Percentiles rank a stretch among this genome's conserved stretches.
Conservation (phyloP, 306 rosid genomes). For the Nissolia schottii region DNA sequence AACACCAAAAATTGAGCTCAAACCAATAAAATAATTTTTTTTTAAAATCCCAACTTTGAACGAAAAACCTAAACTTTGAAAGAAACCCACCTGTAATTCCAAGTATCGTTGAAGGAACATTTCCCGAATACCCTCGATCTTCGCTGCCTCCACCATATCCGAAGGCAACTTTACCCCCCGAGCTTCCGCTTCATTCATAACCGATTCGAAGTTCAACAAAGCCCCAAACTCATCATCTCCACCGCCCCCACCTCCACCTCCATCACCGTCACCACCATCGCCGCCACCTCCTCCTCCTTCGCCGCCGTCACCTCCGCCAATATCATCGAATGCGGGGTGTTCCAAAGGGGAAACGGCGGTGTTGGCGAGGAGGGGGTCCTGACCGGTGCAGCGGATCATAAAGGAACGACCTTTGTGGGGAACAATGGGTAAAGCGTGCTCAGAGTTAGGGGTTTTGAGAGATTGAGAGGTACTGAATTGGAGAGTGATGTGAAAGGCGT, state of each 20-base stretch:
- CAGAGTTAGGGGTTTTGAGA: not conserved
- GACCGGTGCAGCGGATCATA: slow-evolving; percentile 31
- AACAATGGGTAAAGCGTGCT: slow-evolving; percentile 17
- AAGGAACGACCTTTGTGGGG: not conserved
- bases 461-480: not conserved
- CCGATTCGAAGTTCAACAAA: slow-evolving; percentile 60
- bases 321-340: slow-evolving; percentile 6
- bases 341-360: not conserved
- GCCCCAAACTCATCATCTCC: slow-evolving; percentile 72
- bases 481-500: slow-evolving; percentile 3
- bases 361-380: slow-evolving; percentile 28
- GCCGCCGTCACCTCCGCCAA: slow-evolving; percentile 12
- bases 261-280: slow-evolving; percentile 26
- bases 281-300: not conserved
- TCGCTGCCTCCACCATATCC: slow-evolving; percentile 78
- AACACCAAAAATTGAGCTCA: not conserved
- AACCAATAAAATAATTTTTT: not conserved
- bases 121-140: slow-evolving; percentile 57
- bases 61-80: not conserved
- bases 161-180: slow-evolving; percentile 63
- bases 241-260: slow-evolving; percentile 22
- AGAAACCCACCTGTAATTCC: slow-evolving; percentile 56
- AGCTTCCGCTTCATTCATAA: slow-evolving; percentile 61
- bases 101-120: slow-evolving; percentile 70
- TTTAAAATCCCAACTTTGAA: not conserved